These are phyloP conservation scores for Xylona heveae DNA, from an alignment of 495 filamentous ascomycete genomes.

Conservation along the genomic window DNA sequence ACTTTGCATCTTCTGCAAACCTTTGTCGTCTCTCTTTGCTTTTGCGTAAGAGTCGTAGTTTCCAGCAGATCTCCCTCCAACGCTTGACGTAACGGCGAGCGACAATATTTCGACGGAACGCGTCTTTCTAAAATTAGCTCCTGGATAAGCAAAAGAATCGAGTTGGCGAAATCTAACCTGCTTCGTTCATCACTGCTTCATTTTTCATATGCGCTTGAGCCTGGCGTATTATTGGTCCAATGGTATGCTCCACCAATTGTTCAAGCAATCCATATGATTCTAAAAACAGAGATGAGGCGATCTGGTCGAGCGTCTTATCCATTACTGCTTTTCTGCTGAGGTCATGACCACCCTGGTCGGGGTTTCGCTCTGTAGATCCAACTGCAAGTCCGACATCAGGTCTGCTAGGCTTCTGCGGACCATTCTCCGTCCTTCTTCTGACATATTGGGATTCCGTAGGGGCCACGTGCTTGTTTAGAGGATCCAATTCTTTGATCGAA, in stretches of 20 bases:
- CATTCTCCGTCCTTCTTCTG: too few relatives aligned
- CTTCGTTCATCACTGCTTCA: not conserved
- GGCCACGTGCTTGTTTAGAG: too few relatives aligned
- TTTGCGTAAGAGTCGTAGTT: not conserved
- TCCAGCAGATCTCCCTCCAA: constrained; percentile 2
- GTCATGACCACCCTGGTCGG: too few relatives aligned
- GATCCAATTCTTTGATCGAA: too few relatives aligned
- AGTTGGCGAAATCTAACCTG: constrained; percentile 1
- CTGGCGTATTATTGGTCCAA: not conserved
- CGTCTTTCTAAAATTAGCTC: not conserved
- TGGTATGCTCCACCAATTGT: constrained; percentile 1
- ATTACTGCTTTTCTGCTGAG: too few relatives aligned
- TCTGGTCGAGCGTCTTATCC: constrained; percentile 1
- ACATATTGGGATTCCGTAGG: too few relatives aligned
- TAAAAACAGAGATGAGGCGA: constrained; percentile 1
- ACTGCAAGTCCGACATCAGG: too few relatives aligned
- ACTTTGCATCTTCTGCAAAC: not conserved
- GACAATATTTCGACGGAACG: constrained; percentile 3
- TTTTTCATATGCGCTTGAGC: not conserved
- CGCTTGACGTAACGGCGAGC: constrained; percentile 5
- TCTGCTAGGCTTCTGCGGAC: too few relatives aligned
- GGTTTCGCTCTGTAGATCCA: too few relatives aligned
- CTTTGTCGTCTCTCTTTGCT: not conserved
- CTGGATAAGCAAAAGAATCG: too few relatives aligned
- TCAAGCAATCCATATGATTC: constrained; percentile 2